phyloP scores from a whole-genome alignment of 2,329 filamentous ascomycete species.

The Gnomoniopsis sp. region DNA sequence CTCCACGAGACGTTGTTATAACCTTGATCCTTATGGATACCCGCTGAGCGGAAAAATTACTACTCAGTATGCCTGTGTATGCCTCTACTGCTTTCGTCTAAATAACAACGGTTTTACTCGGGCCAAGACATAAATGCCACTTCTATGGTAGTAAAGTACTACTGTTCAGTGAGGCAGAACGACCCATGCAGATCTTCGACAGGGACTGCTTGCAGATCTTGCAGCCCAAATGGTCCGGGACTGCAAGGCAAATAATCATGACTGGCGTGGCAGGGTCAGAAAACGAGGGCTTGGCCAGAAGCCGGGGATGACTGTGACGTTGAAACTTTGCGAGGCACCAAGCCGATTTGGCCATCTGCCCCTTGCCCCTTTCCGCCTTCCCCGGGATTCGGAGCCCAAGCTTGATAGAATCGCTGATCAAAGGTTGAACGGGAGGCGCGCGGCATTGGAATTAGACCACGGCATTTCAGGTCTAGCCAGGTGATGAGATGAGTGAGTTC shows the following conservation, averaged over 20 bases:
- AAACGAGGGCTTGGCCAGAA: neutral
- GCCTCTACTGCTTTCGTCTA: too few species aligned
- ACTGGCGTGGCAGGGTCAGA: neutral
- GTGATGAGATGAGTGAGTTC: neutral
- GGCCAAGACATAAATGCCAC: too few species aligned
- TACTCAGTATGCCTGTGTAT: too few species aligned
- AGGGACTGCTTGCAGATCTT: neutral
- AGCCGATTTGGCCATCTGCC: neutral
- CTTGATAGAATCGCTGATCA: neutral
- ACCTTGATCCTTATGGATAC: too few species aligned
- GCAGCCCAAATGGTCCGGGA: neutral
- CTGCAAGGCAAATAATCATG: too few species aligned
- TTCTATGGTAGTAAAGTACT: too few species aligned
- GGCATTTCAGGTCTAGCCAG: neutral
- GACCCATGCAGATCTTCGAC: too few species aligned
- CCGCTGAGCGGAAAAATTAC: too few species aligned
- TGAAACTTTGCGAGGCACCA: conserved; percentile 11
- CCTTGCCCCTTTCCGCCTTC: neutral
- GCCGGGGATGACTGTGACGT: conserved; percentile 11
- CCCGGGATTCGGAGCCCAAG: neutral
- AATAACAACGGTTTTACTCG: too few species aligned
- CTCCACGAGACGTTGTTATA: too few species aligned
- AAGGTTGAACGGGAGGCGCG: neutral
- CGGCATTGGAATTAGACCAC: neutral
- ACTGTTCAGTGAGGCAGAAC: neutral